Base-by-base conservation (phyloP, 257 asterid species). In the Solanum tarijense region DNA sequence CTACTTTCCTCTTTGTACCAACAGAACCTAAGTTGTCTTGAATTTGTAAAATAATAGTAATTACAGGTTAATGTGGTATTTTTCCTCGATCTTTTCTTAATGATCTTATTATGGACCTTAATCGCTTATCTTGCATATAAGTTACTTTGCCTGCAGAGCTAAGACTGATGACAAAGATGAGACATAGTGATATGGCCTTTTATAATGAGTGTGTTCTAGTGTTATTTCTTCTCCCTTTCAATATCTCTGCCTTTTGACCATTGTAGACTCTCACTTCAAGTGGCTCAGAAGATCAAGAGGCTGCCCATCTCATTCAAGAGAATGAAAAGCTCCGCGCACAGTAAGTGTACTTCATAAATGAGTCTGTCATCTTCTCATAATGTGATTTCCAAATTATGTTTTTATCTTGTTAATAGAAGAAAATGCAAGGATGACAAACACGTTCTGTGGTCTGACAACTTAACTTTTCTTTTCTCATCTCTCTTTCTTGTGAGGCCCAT, bases 281-380 rank as follows among this genome's bases (percentile, higher is more conserved):
- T 83, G 90, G 83, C 69, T 82, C 65, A 60, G 55, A 88, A 89
- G 85, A 88, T 43, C 85, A 90, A 88, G 97, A 92, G 88, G 92
- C 93, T 87, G 92, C 90, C 88, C 72, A 16, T 88, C 34, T 94
- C 62, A 85, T 94, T 87, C 90, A 89, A 91, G 96, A 93, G 87
- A 94, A 96, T 89, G 88, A 73, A 87, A 92, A 43, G 92, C 94
- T 93, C 62, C 95, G 31, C 32, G 89, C 92, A 6, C 93, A 38
- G 99, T 95, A 93, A 93, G 99, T 92, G 71, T 65, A 10, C 29
- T 43, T 86, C 58, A 73, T 38, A 62, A 34, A 46, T 72, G 84
- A 23, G 29, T 32, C 38, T 71, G 13, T 43, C 68, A 62, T 18
- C 35, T 78, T 66, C 60, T 27, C 65, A 60, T 84, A 27, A 39